Conservation (phyloP, 345 rosid species). For the Camelina neglecta region DNA sequence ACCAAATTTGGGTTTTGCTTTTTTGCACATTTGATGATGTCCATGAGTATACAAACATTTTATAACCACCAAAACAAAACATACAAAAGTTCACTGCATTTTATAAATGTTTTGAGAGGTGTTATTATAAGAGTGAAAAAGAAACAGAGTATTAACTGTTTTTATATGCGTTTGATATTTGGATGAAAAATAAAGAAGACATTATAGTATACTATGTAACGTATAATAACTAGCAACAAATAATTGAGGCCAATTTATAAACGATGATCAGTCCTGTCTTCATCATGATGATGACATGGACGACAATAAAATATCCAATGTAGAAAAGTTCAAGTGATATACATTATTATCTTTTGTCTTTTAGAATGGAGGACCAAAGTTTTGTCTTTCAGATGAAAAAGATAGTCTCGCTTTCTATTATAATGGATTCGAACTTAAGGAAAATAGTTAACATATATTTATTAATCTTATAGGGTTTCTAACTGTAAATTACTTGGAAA, state of each 20-base stretch:
- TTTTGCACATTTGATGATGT: constrained; percentile 22
- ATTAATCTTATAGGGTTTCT: background rate
- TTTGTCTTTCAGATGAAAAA: constrained; percentile 7
- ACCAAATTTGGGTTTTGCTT: constrained; percentile 3
- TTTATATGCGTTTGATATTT: background rate
- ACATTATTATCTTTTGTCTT: background rate
- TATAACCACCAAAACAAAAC: background rate
- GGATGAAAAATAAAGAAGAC: background rate
- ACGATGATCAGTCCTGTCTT: background rate
- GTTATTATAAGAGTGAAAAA: background rate
- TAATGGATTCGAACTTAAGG: background rate
- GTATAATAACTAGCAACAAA: background rate
- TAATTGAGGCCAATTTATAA: background rate
- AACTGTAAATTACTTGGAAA: constrained; percentile 15
- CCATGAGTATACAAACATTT: constrained; percentile 8
- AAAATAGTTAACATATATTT: background rate
- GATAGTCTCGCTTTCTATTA: constrained; percentile 16
- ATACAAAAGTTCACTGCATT: background rate
- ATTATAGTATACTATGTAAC: background rate
- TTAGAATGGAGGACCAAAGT: background rate
- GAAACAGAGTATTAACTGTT: background rate
- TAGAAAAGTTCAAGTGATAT: constrained; percentile 12
- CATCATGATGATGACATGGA: constrained; percentile 11
- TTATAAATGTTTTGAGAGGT: background rate
- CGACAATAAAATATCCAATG: background rate